phyloP scores from a whole-genome alignment of 2,329 filamentous ascomycete species.

The Passalora sequoiae region DNA sequence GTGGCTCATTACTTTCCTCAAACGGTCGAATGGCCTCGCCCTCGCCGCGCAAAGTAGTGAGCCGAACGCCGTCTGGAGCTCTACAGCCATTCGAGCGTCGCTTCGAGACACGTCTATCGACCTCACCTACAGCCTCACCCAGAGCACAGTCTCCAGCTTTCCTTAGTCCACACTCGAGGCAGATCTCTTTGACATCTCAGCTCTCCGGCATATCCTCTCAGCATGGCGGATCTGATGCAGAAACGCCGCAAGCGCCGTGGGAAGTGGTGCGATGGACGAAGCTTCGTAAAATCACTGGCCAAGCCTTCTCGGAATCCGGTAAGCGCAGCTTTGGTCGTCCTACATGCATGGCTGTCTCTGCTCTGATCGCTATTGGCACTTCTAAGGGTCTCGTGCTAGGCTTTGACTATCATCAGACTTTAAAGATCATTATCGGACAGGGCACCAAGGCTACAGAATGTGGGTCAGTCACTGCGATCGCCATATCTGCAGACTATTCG shows the following conservation, averaged over 20 bases:
- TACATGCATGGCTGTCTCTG: slow-evolving; percentile 83
- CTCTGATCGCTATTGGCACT: slow-evolving; percentile 83
- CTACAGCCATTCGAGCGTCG: slow-evolving; percentile 91
- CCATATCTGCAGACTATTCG: slow-evolving; percentile 88
- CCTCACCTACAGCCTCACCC: slow-evolving; percentile 55
- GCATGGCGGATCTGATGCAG: slow-evolving; percentile 45
- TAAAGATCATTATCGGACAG: slow-evolving; percentile 89
- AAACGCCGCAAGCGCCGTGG: slow-evolving; percentile 73
- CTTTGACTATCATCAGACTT: slow-evolving; percentile 94
- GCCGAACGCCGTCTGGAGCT: slow-evolving; percentile 67
- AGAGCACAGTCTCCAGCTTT: slow-evolving; percentile 74
- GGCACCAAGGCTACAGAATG: slow-evolving; percentile 93
- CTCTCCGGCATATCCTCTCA: slow-evolving; percentile 66
- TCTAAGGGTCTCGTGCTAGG: slow-evolving; percentile 90
- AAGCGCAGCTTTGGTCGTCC: slow-evolving; percentile 88
- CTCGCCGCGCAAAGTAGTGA: slow-evolving; percentile 54
- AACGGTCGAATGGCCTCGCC: slow-evolving; percentile 70
- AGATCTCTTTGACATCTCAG: slow-evolving; percentile 39
- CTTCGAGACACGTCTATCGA: slow-evolving; percentile 81
- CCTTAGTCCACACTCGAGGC: slow-evolving; percentile 69
- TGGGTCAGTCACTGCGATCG: slow-evolving; percentile 78
- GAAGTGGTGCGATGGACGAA: slow-evolving; percentile 96
- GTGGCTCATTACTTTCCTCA: slow-evolving; percentile 56
- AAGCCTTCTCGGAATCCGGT: slow-evolving; percentile 87
- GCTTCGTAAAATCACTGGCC: slow-evolving; percentile 78